Evolutionary conservation across 768 basidiomycete genomes (phyloP).

Genomic region (Coprinopsis strossmayeri): DNA sequence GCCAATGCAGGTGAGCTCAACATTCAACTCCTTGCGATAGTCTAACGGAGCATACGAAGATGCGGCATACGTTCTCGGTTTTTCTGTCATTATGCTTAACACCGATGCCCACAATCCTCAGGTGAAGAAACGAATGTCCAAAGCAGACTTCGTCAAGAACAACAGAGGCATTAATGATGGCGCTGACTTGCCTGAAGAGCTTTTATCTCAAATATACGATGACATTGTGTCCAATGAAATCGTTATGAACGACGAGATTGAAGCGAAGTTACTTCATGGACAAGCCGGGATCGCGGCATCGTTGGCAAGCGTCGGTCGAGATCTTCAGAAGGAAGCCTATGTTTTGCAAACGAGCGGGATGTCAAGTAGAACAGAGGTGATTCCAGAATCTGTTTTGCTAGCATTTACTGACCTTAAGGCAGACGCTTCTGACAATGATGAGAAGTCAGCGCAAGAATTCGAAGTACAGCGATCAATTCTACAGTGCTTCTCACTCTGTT

Average conservation of each 20-base stretch:
- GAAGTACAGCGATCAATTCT: constrained; percentile 80
- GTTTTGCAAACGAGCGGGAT: constrained; percentile 93
- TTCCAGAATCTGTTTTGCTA: not conserved
- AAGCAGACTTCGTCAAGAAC: constrained; percentile 86
- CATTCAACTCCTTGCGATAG: too few species aligned
- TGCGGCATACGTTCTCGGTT: constrained; percentile 91
- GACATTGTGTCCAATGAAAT: constrained; percentile 92
- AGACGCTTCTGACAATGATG: constrained; percentile 42
- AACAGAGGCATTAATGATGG: constrained; percentile 96
- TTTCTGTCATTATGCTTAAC: constrained; percentile 93
- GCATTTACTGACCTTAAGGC: not conserved
- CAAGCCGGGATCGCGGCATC: constrained; percentile 61
- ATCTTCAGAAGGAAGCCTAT: constrained; percentile 94
- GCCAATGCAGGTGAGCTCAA: constrained; percentile 81
- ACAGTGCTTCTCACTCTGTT: constrained; percentile 92
- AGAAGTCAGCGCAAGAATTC: constrained; percentile 83
- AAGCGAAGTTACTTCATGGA: constrained; percentile 41
- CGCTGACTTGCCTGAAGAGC: constrained; percentile 81
- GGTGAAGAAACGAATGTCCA: constrained; percentile 92
- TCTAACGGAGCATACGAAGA: too few species aligned
- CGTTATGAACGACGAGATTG: constrained; percentile 97
- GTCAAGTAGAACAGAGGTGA: constrained; percentile 92
- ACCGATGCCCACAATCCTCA: constrained; percentile 97
- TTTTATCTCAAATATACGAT: constrained; percentile 74
- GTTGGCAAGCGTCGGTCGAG: constrained; percentile 85